A percentile compares a stretch with the other conserved stretches of the same genome.
phyloP scores from a whole-genome alignment of 1,284 basidiomycete genomes.

The Pholiota adiposa region DNA sequence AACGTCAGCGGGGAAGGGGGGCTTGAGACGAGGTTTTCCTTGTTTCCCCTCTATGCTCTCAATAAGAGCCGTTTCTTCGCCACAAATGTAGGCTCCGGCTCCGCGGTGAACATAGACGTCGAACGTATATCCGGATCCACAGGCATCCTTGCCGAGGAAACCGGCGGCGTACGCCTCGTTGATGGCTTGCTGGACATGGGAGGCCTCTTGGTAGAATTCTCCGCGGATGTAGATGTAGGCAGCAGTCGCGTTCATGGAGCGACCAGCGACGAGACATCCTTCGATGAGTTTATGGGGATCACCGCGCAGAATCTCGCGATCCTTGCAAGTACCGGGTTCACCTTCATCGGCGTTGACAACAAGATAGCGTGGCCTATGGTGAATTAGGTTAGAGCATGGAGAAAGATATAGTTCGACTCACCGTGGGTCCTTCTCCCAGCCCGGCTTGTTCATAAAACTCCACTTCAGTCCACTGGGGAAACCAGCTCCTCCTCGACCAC shows the following conservation, averaged over 20 bases:
- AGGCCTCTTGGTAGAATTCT: conserved; percentile 96
- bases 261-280: conserved; percentile 97
- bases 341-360: conserved; percentile 99
- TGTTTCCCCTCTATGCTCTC: conserved; percentile 98
- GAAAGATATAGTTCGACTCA: conserved; percentile 33
- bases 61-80: conserved; percentile 98
- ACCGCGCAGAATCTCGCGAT: conserved; percentile 96
- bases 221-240: conserved; percentile 99
- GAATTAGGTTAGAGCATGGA: neutral
- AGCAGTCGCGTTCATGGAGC: conserved; percentile 96
- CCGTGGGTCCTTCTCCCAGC: conserved; percentile 95
- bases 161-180: conserved; percentile 93
- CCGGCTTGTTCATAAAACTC: conserved; percentile 99
- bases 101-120: conserved; percentile 98
- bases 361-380: conserved; percentile 84
- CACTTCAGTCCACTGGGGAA: conserved; percentile 98
- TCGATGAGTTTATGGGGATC: conserved; percentile 99
- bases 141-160: conserved; percentile 92
- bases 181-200: conserved; percentile 93
- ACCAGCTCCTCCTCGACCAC: conserved; percentile 96
- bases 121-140: conserved; percentile 91
- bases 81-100: conserved; percentile 98
- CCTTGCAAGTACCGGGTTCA: conserved; percentile 99
- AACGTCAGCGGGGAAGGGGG: conserved; percentile 99
- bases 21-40: conserved; percentile 97